Evolutionary conservation across 768 basidiomycete genomes (phyloP), one percentile per base, ranked within the genome.

Genomic region (Mycena capillaripes): DNA sequence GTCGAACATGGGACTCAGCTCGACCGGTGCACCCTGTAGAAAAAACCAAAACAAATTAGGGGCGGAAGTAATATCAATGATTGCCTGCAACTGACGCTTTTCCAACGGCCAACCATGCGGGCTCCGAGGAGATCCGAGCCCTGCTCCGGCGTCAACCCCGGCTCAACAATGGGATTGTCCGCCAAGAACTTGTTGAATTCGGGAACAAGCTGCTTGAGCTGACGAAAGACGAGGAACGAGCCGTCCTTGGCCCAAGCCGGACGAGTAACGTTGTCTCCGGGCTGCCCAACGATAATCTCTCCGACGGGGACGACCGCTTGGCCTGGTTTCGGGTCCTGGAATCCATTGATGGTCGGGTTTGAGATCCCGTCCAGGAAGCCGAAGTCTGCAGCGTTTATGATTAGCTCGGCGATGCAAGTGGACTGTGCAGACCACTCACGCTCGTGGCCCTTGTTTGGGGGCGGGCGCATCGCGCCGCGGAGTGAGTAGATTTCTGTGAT

Each of bases 201-300:
- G 5, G 81, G 79, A 14, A 82, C 77, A 60, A 77, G 74, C 67
- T 83, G 82, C 42, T n/a, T n/a, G n/a, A n/a, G n/a, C n/a, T n/a
- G n/a, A n/a, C n/a, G n/a, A n/a, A n/a, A n/a, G n/a, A n/a, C 81
- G 55, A 84, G 73, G 74, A 83, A 81, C 0, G 80, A 79, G 5
- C 81, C 82, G 46, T 82, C 79, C 64, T 76, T 75, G 14, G 76
- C 71, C 77, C 77, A 78, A 3, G 61, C 19, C 8, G 77, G 77
- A 32, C 77, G 76, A 6, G 48, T 38, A 23, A 53, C 55, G 25
- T 59, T 59, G 30, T 81, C 77, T 14, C 78, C 69, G 17, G 69
- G 68, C 57, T 81, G 79, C n/a, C 81, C 82, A 3, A 77, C 73
- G 27, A 74, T 64, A 38, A 78, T 68, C 11, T 53, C 55, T 14